A percentile compares a stretch with the other conserved stretches of the same genome.
These are phyloP conservation scores for Pleurozium schreberi DNA, from an alignment of 225 moss, liverwort and hornwort species.

Conservation along the genomic window DNA sequence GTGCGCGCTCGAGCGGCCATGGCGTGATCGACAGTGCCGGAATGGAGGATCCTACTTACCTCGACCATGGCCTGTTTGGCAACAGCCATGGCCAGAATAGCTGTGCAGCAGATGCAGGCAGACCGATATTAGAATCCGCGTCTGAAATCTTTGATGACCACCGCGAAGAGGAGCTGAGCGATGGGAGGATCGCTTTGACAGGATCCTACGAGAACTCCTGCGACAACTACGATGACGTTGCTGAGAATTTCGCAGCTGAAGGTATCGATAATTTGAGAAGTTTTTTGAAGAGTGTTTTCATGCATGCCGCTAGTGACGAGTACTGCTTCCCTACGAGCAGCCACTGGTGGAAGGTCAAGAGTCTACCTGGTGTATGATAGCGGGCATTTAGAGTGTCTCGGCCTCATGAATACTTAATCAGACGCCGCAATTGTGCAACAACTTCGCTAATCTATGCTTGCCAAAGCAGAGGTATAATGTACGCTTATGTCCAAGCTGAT, in stretches of 20 bases:
- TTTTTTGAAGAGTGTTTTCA: neutral
- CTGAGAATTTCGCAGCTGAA: slow-evolving; percentile 20
- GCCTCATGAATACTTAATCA: neutral
- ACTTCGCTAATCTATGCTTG: neutral
- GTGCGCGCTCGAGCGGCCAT: neutral
- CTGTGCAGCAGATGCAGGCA: neutral
- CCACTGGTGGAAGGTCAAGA: neutral
- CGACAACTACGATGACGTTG: neutral
- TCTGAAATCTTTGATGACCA: neutral
- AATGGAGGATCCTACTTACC: neutral
- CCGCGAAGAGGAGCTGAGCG: neutral
- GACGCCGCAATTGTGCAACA: neutral
- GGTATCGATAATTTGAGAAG: neutral
- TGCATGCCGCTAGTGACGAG: neutral
- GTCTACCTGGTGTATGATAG: neutral
- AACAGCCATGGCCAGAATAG: neutral
- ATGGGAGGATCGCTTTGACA: neutral
- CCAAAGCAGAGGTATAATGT: neutral
- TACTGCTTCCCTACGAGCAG: neutral
- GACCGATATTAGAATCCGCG: neutral
- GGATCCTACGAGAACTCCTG: neutral
- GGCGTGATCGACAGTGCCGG: neutral
- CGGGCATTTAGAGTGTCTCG: neutral
- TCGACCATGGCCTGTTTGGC: neutral
- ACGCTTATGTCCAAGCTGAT: neutral